Conservation (phyloP, 257 asterid species). For the Apocynum venetum region DNA sequence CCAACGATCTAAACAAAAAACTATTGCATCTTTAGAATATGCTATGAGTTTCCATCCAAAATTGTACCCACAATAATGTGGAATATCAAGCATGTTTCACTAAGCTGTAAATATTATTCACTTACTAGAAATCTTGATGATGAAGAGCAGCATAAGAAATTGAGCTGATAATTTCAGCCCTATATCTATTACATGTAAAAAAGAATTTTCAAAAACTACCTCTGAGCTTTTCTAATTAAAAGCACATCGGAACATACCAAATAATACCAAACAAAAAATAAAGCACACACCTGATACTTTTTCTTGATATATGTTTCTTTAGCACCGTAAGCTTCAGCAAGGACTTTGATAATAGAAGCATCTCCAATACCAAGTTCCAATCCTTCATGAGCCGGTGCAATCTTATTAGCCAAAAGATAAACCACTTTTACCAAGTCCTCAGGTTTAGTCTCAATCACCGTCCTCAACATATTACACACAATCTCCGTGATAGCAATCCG, state of each 20-base stretch:
- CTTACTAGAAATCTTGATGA: neutral
- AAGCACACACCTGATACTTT: conserved; percentile 57
- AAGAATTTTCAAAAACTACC: too few species aligned
- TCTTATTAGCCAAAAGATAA: conserved; percentile 67
- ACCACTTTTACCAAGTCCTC: conserved; percentile 75
- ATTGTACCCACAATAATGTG: neutral
- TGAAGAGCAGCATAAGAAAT: neutral
- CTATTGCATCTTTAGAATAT: neutral
- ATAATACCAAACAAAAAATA: neutral
- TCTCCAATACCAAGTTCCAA: conserved; percentile 96
- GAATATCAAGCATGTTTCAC: neutral
- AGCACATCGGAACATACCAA: neutral
- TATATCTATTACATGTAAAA: neutral
- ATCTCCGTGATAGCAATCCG: conserved; percentile 79
- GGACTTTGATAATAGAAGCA: conserved; percentile 74
- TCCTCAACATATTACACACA: conserved; percentile 83
- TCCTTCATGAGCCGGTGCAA: conserved; percentile 88
- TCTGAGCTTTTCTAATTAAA: too few species aligned
- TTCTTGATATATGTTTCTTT: conserved; percentile 69
- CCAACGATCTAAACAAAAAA: neutral
- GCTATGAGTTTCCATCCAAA: neutral
- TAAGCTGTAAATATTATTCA: neutral
- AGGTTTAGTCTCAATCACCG: conserved; percentile 76
- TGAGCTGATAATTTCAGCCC: neutral
- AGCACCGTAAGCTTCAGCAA: conserved; percentile 93